Conservation (phyloP, 345 rosid species). For the Melaleuca quinquenervia region DNA sequence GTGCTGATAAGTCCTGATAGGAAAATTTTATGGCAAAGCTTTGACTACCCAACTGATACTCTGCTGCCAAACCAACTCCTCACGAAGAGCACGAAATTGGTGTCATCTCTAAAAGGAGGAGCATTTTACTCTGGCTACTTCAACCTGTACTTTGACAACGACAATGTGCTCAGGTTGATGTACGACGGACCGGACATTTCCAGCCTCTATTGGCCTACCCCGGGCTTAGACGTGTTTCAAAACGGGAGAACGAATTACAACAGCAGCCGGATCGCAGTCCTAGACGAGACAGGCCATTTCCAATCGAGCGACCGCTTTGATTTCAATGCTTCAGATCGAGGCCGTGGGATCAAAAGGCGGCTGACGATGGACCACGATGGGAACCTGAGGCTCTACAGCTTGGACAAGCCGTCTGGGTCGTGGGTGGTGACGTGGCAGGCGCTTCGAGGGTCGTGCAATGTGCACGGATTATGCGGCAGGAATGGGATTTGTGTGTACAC, state of each 20-base stretch:
- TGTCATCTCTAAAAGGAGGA: constrained; percentile 14
- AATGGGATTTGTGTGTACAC: constrained; percentile 27
- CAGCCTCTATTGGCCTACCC: constrained; percentile 35
- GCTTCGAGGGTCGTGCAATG: constrained; percentile 4
- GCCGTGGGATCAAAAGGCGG: constrained; percentile 25
- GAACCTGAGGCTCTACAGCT: constrained; percentile 32
- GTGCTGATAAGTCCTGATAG: constrained; percentile 6
- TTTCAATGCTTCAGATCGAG: constrained; percentile 21
- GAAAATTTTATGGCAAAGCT: constrained; percentile 32
- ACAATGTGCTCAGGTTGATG: constrained; percentile 25
- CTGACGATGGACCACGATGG: constrained; percentile 28
- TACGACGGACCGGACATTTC: constrained; percentile 32
- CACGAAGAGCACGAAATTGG: constrained; percentile 10
- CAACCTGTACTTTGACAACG: constrained; percentile 18
- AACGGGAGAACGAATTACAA: constrained; percentile 20
- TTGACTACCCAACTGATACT: constrained; percentile 33
- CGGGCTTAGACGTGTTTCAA: not conserved
- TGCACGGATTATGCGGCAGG: constrained; percentile 34
- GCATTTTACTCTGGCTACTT: constrained; percentile 12
- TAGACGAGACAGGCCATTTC: constrained; percentile 24
- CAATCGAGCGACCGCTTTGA: constrained; percentile 17
- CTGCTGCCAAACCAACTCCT: constrained; percentile 28
- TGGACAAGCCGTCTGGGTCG: constrained; percentile 1
- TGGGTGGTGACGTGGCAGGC: constrained; percentile 34
- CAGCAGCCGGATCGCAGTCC: constrained; percentile 17